These are phyloP conservation scores for Penstemon newberryi DNA, from an alignment of 257 asterid genomes.

Conservation along the genomic window DNA sequence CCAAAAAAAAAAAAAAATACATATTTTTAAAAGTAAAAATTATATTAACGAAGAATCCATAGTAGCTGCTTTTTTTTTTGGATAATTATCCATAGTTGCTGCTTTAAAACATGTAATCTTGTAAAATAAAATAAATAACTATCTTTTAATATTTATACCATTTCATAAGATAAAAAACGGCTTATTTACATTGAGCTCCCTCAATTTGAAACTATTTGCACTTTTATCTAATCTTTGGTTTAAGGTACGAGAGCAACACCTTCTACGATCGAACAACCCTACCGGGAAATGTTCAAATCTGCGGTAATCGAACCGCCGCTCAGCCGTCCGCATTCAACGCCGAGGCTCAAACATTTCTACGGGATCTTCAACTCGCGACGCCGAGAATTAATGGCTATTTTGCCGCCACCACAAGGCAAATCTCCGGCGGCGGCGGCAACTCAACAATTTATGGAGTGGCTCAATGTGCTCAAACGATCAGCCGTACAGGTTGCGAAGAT, in stretches of 20 bases:
- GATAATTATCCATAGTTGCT: too few species aligned
- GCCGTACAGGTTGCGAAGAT: slow-evolving; percentile 56
- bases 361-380: slow-evolving; percentile 61
- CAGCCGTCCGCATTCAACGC: slow-evolving; percentile 47
- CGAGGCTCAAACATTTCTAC: slow-evolving; percentile 38
- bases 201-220: too few species aligned
- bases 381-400: slow-evolving; percentile 59
- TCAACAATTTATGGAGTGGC: slow-evolving; percentile 55
- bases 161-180: too few species aligned
- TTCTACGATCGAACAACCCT: slow-evolving; percentile 67
- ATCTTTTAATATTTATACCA: too few species aligned
- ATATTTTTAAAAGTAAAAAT: too few species aligned
- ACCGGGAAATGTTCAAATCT: slow-evolving; percentile 65
- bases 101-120: too few species aligned
- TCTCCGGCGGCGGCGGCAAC: slow-evolving; percentile 26
- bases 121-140: too few species aligned
- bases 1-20: too few species aligned
- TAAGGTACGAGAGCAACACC: slow-evolving; percentile 76
- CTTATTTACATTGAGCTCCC: too few species aligned
- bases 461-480: slow-evolving; percentile 72
- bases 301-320: slow-evolving; percentile 60
- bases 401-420: slow-evolving; percentile 52
- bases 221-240: neutral
- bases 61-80: too few species aligned
- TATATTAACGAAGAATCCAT: too few species aligned